Percentiles rank a stretch among this genome's conserved stretches.
These are phyloP conservation scores for Murraya koenigii DNA, from an alignment of 345 rosid species.

Conservation along the genomic window DNA sequence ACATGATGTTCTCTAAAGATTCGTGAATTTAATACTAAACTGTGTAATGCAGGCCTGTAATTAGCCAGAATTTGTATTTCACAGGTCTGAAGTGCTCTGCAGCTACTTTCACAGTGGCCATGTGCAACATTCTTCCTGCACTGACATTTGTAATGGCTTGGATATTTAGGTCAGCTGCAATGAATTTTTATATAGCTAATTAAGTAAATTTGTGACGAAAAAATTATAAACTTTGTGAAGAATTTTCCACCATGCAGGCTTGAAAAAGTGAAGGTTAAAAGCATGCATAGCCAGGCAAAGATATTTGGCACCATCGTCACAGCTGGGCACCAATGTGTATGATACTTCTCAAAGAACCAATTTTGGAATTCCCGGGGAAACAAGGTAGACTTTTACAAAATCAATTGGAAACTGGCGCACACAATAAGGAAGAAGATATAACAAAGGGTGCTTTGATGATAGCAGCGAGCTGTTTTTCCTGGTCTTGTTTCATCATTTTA, in stretches of 20 bases:
- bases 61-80: conserved; percentile 47
- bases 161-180: conserved; percentile 38
- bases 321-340: conserved; percentile 52
- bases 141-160: conserved; percentile 64
- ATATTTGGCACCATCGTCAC: conserved; percentile 42
- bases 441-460: conserved; percentile 60
- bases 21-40: background rate
- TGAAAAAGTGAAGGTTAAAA: conserved; percentile 30
- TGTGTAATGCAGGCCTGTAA: conserved; percentile 30
- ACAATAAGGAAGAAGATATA: conserved; percentile 17
- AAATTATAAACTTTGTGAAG: background rate
- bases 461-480: conserved; percentile 48
- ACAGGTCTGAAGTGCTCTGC: conserved; percentile 69
- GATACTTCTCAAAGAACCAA: conserved; percentile 41
- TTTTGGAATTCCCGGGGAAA: conserved; percentile 25
- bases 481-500: conserved; percentile 69
- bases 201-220: background rate
- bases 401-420: background rate
- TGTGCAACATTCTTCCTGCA: conserved; percentile 69
- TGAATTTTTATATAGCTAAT: background rate
- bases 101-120: conserved; percentile 68
- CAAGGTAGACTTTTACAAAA: conserved; percentile 1
- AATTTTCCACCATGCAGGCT: conserved; percentile 18
- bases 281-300: conserved; percentile 41
- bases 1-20: background rate